Base-by-base conservation (phyloP, 768 basidiomycete species). In the Dentipellis fragilis region DNA sequence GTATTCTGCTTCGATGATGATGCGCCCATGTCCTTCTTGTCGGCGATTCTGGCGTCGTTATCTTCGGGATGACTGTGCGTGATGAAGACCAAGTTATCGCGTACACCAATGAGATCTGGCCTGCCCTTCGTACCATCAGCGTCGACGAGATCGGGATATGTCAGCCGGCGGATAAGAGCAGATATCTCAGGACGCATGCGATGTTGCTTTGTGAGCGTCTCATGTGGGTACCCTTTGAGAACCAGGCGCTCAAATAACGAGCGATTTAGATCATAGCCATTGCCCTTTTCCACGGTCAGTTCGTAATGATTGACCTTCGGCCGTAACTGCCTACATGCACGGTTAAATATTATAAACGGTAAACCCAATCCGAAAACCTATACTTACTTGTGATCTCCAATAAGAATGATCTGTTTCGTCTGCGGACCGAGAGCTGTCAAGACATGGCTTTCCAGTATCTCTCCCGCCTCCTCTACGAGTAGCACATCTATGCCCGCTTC, bases 111-210 rank as follows among this genome's bases (percentile, higher is more conserved):
- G 19, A 86, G 66, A 56, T 80, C 61, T 0, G 75, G 76, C 1
- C 84, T 77, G 47, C 70, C 71, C 23, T 66, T 51, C 0, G 86
- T 87, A 16, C 57, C 65, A 0, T 73, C 65, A 0, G 80, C 81
- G 56, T 87, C 85, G 1, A 69, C 61, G 10, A 87, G 77, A 14
- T 80, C 80, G 0, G 82, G 82, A 59, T 88, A 87, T 0, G 84
- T 87, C 14, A 87, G 71, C 8, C 70, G 62, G 12, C 85, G 77
- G 36, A 87, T 75, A 21, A 86, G 69, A 0, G 73, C 61, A 6
- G 86, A 84, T 11, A 87, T 87, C 58, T 87, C 84, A 0, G 85
- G 86, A 8, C 85, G 75, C 86, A 87, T 87, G 11, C 86, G 79
- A 62, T 87, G 85, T 57, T 87, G 86, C 46, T 74, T 63, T 0